phyloP scores from a whole-genome alignment of 2,329 filamentous ascomycete species.

The Incumbomyces delicatus region DNA sequence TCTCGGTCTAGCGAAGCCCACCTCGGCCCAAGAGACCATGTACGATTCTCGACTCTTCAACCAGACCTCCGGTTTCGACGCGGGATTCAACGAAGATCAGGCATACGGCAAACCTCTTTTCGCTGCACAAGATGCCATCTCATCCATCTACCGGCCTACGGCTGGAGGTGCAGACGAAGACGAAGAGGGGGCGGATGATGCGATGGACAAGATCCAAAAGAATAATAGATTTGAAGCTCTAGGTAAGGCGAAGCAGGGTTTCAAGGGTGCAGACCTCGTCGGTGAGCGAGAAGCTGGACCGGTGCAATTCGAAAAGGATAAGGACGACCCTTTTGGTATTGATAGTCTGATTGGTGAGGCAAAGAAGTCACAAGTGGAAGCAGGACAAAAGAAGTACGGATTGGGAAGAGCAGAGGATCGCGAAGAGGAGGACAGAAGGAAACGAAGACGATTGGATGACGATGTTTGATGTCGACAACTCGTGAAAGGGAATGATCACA shows the following conservation, averaged over 20 bases:
- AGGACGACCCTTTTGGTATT: constrained; percentile 80
- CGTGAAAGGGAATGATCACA: no score
- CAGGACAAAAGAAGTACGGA: constrained; percentile 65
- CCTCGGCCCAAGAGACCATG: constrained; percentile 85
- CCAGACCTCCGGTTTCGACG: constrained; percentile 79
- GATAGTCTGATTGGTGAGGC: constrained; percentile 81
- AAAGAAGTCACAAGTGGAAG: constrained; percentile 30
- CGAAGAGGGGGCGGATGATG: constrained; percentile 68
- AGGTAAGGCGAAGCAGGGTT: constrained; percentile 72
- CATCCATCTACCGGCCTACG: constrained; percentile 79
- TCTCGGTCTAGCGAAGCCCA: constrained; percentile 86
- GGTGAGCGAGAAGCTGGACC: constrained; percentile 75
- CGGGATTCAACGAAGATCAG: constrained; percentile 95
- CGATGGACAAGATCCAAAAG: constrained; percentile 83
- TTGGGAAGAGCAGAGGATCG: constrained; percentile 55
- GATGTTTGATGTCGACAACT: no score
- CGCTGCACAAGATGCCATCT: constrained; percentile 88
- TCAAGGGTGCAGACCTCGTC: constrained; percentile 69
- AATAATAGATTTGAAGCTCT: constrained; percentile 78
- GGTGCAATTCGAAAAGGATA: constrained; percentile 92
- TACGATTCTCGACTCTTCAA: constrained; percentile 96
- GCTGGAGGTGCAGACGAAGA: constrained; percentile 63
- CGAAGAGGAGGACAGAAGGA: constrained; percentile 39
- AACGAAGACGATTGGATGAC: constrained; percentile 69
- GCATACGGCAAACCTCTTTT: constrained; percentile 96